Evolutionary conservation across 1,284 basidiomycete genomes (phyloP).

Genomic region (Puccinia horiana): DNA sequence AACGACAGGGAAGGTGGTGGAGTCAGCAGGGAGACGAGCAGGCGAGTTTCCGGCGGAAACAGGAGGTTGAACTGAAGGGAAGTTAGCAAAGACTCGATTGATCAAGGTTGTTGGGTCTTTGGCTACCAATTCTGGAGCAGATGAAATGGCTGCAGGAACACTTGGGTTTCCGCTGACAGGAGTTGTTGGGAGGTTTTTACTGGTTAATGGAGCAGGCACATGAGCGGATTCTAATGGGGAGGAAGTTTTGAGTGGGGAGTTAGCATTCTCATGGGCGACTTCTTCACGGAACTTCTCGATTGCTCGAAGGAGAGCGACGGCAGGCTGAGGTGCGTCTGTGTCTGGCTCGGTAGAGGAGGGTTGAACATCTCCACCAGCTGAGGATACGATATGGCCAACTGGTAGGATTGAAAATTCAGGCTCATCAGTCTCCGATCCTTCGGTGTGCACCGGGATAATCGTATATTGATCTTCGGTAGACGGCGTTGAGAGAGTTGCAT

Average conservation of each 20-base stretch:
- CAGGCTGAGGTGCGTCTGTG: background rate
- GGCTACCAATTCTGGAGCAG: background rate
- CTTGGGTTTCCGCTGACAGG: background rate
- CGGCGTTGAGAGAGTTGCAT: too few relatives aligned
- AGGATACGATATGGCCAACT: background rate
- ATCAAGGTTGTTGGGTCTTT: background rate
- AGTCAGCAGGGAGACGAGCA: too few relatives aligned
- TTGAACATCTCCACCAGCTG: background rate
- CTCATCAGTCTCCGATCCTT: background rate
- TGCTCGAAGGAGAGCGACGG: background rate
- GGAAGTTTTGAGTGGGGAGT: background rate
- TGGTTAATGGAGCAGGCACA: background rate
- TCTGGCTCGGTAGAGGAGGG: background rate
- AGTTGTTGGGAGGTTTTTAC: background rate
- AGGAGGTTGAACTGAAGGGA: background rate
- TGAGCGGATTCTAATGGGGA: background rate
- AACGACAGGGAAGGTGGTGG: too few relatives aligned
- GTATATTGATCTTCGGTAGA: background rate
- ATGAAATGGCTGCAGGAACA: background rate
- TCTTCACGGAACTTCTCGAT: slow-evolving; percentile 3
- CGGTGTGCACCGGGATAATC: background rate
- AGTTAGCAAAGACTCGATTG: background rate
- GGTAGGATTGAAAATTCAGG: background rate
- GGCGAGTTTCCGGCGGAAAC: background rate
- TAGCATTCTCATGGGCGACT: background rate